These are phyloP conservation scores for Boletus rubropictus DNA, from an alignment of 768 basidiomycete species.

Conservation along the genomic window DNA sequence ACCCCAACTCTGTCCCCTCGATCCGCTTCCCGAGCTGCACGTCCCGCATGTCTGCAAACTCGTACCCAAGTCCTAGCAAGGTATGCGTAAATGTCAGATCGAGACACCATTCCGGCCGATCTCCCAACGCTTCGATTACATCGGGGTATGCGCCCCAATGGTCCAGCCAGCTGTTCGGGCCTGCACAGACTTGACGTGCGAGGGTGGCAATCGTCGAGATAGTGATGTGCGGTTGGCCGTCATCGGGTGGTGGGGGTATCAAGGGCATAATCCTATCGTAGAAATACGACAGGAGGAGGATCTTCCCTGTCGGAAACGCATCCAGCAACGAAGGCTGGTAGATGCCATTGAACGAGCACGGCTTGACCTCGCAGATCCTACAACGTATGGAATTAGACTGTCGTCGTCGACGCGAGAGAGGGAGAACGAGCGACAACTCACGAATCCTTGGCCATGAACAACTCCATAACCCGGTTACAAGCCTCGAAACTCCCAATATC, in stretches of 20 bases:
- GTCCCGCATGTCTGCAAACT: constrained; percentile 64
- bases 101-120: constrained; percentile 89
- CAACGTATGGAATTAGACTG: not conserved
- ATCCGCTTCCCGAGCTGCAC: constrained; percentile 84
- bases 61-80: constrained; percentile 83
- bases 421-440: constrained; percentile 33
- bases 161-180: constrained; percentile 52
- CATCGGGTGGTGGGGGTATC: constrained; percentile 34
- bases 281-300: constrained; percentile 95
- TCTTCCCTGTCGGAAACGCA: constrained; percentile 78
- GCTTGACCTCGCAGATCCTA: constrained; percentile 83
- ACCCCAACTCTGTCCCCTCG: constrained; percentile 85
- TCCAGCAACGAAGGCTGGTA: constrained; percentile 92
- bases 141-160: constrained; percentile 41
- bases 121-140: constrained; percentile 66
- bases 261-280: constrained; percentile 90
- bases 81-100: constrained; percentile 95
- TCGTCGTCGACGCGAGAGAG: not conserved
- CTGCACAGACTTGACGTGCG: constrained; percentile 70
- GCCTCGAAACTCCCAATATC: constrained; percentile 80
- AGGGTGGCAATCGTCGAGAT: constrained; percentile 57
- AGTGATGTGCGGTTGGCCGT: constrained; percentile 31
- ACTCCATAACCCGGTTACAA: constrained; percentile 75
- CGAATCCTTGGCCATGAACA: constrained; percentile 95
- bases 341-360: constrained; percentile 95